Conservation (phyloP, 129 eudicot species). For the Flaveria linearis region DNA sequence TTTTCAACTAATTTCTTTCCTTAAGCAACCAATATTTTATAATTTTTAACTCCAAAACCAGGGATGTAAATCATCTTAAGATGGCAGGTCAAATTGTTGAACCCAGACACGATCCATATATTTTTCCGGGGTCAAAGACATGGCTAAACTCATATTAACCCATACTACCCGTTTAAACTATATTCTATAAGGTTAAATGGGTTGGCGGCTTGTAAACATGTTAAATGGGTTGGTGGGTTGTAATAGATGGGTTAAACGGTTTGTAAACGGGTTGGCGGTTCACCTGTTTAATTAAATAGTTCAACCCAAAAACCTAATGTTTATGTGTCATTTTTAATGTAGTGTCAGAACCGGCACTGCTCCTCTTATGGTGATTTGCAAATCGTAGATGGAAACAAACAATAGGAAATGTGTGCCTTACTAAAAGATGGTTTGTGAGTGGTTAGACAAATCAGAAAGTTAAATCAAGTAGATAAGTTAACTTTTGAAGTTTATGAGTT, state of each 20-base stretch:
- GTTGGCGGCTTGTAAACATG: neutral
- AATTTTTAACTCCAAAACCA: neutral
- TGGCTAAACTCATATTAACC: neutral
- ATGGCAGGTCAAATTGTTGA: neutral
- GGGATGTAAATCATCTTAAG: neutral
- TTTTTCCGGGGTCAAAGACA: neutral
- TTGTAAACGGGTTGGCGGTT: neutral
- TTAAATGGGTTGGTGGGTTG: neutral
- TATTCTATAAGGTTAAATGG: neutral
- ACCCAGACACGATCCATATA: neutral
- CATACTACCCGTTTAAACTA: neutral
- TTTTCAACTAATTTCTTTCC: neutral
- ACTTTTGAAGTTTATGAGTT: neutral
- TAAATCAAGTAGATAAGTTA: neutral
- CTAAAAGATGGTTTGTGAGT: neutral
- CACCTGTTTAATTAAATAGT: neutral
- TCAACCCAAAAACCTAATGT: too few species aligned
- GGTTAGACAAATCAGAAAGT: neutral
- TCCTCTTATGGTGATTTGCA: neutral
- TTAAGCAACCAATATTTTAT: neutral
- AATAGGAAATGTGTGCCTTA: neutral
- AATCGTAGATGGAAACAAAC: neutral
- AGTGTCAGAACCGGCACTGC: neutral
- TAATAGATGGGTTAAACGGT: neutral
- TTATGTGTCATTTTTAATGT: too few species aligned